Evolutionary conservation across 345 rosid species (phyloP), one percentile per base, ranked within the genome.

Genomic region (Syzygium oleosum): DNA sequence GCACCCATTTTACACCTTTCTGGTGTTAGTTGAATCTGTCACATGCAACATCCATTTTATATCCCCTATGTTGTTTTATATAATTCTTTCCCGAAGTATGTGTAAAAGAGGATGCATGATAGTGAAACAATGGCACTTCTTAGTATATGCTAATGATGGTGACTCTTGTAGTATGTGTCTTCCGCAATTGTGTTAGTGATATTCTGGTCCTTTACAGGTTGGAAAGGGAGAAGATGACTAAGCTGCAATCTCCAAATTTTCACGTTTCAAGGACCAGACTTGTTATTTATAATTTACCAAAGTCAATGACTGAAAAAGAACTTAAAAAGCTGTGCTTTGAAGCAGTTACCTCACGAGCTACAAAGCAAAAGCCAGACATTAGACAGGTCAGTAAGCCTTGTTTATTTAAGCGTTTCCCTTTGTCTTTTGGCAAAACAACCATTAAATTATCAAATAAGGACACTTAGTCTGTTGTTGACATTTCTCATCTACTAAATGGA

Each of bases 181-280:
- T n/a, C 23, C 34, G 55, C 53, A 25, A 85, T 63, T 52, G 27
- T 31, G 46, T 49, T 63, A 27, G 59, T 73, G 15, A 88, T 85
- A 86, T 83, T 86, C 80, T 51, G 17, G 59, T 88, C 14, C 63
- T 23, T 65, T 92, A 88, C 96, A 98, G 99, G 90, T 90, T 98
- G 91, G 95, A 96, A 55, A 97, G 94, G 93, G 95, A 92, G 90
- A 98, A 95, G 95, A 93, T 87, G 93, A 92, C 92, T 34, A 98
- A 94, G 93, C 99, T 98, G 88, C 93, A 91, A 87, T 98, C 99
- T 87, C 99, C 97, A 12, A 98, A 98, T 89, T 96, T 96, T 86
- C 99, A 96, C 89, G 98, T 96, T 55, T 95, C 99, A 65, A 94
- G 91, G 92, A 98, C 94, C 46, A 91, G 99, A 89, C 93, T 98